Evolutionary conservation across 2,329 filamentous ascomycete species (phyloP), one percentile per base, ranked within the genome.

Genomic region (Nannizziopsis barbatae): DNA sequence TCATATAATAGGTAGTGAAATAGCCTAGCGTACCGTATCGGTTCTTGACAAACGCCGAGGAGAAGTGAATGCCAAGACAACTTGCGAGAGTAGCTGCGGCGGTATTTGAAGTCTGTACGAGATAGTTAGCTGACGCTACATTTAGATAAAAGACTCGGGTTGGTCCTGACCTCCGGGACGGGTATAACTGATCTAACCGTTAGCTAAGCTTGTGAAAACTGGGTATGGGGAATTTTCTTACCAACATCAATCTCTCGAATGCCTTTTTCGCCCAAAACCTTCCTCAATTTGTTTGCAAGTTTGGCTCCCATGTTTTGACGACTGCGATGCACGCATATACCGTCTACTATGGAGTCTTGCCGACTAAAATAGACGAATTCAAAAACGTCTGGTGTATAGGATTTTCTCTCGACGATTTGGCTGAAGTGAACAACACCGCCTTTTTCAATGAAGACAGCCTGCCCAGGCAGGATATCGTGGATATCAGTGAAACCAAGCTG

Each of bases 291-390:
- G 53, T 84, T 75, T 11, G 86, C 89, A 37, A 95, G 75, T 61
- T 83, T 83, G 60, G 78, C 74, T 40, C 88, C 88, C 89, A 95
- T 95, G 57, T 86, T 84, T 61, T 90, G 82, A 45, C 89, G 79
- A 56, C 83, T 87, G 56, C 81, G 79, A 61, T 94, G 81, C 20
- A 95, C 84, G 49, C 84, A 87, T 55, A 95, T 93, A 14, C 86
- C 87, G 60, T 95, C 88, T 50, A 94, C 90, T 56, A 81, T 74
- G 0, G 79, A 82, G 64, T 94, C 88, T 0, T 86, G 86, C 1
- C 88, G 75, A 11, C 86, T 83, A 58, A 94, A 88, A 69, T 95
- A 95, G 50, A 94, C 83, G 55, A 81, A 87, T 66, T 93, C 86
- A 59, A 93, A 92, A 52, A 87, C 84, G 62, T 95, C 88, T 1